Percentiles rank a stretch among this genome's conserved stretches.
phyloP scores from a whole-genome alignment of 345 rosid genomes.

The Syzygium aqueum region DNA sequence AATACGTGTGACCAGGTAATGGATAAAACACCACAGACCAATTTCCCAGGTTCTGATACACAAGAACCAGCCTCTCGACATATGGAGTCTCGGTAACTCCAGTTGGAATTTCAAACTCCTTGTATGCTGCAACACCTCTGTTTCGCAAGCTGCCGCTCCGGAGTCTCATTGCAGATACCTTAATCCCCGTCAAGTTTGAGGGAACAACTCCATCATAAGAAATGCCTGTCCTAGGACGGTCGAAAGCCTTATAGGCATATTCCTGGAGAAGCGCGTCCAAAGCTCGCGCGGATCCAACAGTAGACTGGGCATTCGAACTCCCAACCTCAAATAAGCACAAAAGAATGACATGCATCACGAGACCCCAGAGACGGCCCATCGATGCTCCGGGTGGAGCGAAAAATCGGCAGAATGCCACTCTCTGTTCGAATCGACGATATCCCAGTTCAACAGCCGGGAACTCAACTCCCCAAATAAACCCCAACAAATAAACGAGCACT shows the following conservation, averaged over 20 bases:
- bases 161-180: constrained; percentile 70
- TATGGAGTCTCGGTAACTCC: constrained; percentile 49
- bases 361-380: constrained; percentile 60
- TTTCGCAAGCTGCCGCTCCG: constrained; percentile 76
- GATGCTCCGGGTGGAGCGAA: constrained; percentile 12
- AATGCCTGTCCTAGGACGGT: constrained; percentile 65
- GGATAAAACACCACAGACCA: constrained; percentile 62
- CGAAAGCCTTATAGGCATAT: constrained; percentile 60
- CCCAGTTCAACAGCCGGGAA: neutral
- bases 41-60: constrained; percentile 84
- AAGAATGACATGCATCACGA: constrained; percentile 31
- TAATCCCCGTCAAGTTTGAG: constrained; percentile 59
- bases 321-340: constrained; percentile 20
- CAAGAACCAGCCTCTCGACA: constrained; percentile 76
- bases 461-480: neutral
- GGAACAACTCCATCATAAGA: constrained; percentile 51
- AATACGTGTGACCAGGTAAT: constrained; percentile 36
- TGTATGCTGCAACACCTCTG: constrained; percentile 37
- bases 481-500: neutral
- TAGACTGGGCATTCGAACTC: constrained; percentile 5
- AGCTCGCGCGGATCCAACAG: constrained; percentile 20
- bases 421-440: neutral
- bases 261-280: constrained; percentile 89
- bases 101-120: constrained; percentile 46
- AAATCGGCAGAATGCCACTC: neutral